Base-by-base conservation (phyloP, 768 basidiomycete species). In the Tubosaeta sp. region DNA sequence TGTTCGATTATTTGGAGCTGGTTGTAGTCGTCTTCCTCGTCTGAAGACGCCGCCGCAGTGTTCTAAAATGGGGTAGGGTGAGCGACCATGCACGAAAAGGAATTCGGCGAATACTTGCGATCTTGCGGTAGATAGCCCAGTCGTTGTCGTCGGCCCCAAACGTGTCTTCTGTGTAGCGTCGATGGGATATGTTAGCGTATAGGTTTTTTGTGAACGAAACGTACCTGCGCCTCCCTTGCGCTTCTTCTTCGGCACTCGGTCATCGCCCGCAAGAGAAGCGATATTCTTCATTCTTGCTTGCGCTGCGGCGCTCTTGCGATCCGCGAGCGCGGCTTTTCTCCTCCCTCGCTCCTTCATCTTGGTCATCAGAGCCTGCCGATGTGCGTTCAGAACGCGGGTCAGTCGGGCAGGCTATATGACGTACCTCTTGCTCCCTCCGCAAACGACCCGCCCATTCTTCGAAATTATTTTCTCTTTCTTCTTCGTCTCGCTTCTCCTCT, bases 201-300 rank as follows among this genome's bases (percentile, higher is more conserved):
- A 22, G 12, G 19, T 47, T 8, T 29, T 26, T 9, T 4, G 67
- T n/a, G 12, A 6, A 9, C 0, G 16, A 55, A 25, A 43, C 80
- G 47, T 49, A 91, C 91, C 92, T 55, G 85, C 84, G 7, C 81
- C 85, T 7, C 74, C 85, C 73, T 91, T 94, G 48, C 89, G 83
- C 65, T 89, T 88, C 75, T 90, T 93, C 71, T 88, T 91, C 2
- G 86, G 74, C 12, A 87, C 78, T 3, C 85, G 79, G 39, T 91
- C 89, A 53, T 98, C 97, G 2, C 85, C 85, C 0, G 97, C 95
- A 35, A 99, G 74, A 43, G 82, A 87, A 1, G 95, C 92, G 33
- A 99, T 97, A 56, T 82, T 90, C 74, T 95, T 95, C 95, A 97
- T 97, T 58, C 95, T 75, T 29, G 88, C 90, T 69, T 98, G 97